phyloP scores from a whole-genome alignment of 116 monocot genomes.

The Papilionanthe hybrid region DNA sequence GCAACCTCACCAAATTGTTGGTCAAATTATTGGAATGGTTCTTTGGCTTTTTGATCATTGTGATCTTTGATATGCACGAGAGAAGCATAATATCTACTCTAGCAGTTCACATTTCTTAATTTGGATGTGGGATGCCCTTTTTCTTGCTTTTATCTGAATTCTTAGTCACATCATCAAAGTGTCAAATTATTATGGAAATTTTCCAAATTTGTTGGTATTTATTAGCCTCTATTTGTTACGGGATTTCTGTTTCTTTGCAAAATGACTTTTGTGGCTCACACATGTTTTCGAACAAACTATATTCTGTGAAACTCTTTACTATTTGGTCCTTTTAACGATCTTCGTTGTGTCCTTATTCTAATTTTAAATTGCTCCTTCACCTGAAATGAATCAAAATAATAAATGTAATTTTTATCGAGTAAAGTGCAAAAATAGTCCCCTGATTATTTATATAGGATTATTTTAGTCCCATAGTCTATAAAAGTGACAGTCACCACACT shows the following conservation, averaged over 20 bases:
- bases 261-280: not conserved
- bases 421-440: too few relatives aligned
- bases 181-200: not conserved
- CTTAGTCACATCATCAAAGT: not conserved
- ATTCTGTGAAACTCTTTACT: not conserved
- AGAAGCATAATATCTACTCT: not conserved
- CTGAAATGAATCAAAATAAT: not conserved
- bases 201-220: not conserved
- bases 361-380: not conserved
- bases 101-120: not conserved
- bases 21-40: constrained; percentile 96
- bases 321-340: not conserved
- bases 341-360: not conserved
- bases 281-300: not conserved
- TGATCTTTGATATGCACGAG: not conserved
- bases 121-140: not conserved
- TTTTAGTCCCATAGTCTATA: too few relatives aligned
- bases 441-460: too few relatives aligned
- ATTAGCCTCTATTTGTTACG: not conserved
- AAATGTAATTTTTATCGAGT: not conserved
- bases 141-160: not conserved
- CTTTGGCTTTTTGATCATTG: constrained; percentile 54
- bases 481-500: too few relatives aligned
- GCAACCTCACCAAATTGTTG: constrained; percentile 26
- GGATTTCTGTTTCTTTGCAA: not conserved